Percentiles rank a stretch among this genome's conserved stretches.
phyloP scores from a whole-genome alignment of 352 stramenopile genomes.

The Pythium sp. region DNA sequence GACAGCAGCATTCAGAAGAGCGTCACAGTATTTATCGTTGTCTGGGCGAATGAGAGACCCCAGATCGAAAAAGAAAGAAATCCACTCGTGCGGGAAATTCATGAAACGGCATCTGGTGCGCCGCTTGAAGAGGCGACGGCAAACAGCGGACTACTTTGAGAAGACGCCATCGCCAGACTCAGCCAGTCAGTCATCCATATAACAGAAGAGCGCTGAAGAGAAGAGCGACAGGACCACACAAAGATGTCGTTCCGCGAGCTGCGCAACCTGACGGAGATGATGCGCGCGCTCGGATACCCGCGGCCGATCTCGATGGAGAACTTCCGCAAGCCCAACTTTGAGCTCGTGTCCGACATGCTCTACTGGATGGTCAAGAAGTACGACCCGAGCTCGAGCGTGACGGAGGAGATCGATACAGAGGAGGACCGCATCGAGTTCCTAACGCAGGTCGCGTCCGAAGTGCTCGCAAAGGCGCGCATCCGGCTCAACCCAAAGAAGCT shows the following conservation, averaged over 20 bases:
- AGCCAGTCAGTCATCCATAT: background rate
- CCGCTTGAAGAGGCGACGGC: slow-evolving; percentile 1
- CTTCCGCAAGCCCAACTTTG: slow-evolving; percentile 96
- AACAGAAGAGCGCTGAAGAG: background rate
- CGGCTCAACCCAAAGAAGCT: slow-evolving; percentile 94
- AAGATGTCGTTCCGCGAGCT: slow-evolving; percentile 85
- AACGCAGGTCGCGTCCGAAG: slow-evolving; percentile 73
- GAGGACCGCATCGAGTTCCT: slow-evolving; percentile 95
- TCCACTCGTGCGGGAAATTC: background rate
- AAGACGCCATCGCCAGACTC: background rate
- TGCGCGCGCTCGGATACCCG: slow-evolving; percentile 93
- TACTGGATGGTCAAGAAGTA: slow-evolving; percentile 97
- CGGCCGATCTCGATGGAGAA: slow-evolving; percentile 90
- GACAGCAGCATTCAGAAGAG: background rate
- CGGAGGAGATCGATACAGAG: slow-evolving; percentile 94
- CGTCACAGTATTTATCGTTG: background rate
- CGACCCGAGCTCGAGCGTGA: slow-evolving; percentile 80
- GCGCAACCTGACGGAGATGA: slow-evolving; percentile 94
- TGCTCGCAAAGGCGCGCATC: slow-evolving; percentile 90
- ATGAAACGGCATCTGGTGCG: slow-evolving; percentile 14
- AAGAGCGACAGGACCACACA: background rate
- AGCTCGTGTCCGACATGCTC: slow-evolving; percentile 93
- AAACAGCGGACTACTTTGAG: background rate
- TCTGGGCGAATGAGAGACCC: background rate
- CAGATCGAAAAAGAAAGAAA: background rate